Conservation (phyloP, 768 basidiomycete genomes). For the Podaxis sp. region DNA sequence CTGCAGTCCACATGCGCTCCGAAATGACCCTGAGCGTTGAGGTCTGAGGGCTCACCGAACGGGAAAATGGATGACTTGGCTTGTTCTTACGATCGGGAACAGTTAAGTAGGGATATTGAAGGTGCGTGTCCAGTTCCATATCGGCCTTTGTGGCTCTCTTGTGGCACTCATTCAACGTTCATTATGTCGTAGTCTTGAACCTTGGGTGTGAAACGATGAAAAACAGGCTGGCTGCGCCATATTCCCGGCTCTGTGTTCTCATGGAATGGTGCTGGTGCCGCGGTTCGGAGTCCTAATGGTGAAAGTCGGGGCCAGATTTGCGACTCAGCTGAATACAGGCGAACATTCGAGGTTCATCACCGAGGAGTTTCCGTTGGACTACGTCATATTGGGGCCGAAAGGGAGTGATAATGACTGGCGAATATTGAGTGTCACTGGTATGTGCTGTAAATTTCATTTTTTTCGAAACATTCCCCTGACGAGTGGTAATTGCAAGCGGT, state of each 20-base stretch:
- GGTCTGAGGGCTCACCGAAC: no score
- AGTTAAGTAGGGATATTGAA: no score
- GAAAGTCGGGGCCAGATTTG: background rate
- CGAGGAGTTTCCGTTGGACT: background rate
- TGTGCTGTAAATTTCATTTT: background rate
- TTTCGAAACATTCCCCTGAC: background rate
- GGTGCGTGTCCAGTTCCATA: no score
- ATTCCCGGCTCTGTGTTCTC: background rate
- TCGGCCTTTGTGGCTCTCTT: no score
- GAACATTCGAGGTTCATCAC: background rate
- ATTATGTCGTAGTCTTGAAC: no score
- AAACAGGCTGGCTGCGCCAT: background rate
- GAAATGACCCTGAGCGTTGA: no score
- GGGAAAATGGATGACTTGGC: no score
- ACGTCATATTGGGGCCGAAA: background rate
- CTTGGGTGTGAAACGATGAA: background rate
- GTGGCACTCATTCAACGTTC: no score
- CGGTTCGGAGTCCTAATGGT: background rate
- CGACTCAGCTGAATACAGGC: background rate
- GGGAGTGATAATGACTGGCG: no score
- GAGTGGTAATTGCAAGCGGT: background rate
- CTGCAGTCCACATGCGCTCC: background rate
- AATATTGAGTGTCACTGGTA: no score
- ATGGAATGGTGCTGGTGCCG: background rate
- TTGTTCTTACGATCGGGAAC: no score